Evolutionary conservation across 1,284 basidiomycete species (phyloP), one percentile per base, ranked within the genome.

Genomic region (Termitomyces sp.): DNA sequence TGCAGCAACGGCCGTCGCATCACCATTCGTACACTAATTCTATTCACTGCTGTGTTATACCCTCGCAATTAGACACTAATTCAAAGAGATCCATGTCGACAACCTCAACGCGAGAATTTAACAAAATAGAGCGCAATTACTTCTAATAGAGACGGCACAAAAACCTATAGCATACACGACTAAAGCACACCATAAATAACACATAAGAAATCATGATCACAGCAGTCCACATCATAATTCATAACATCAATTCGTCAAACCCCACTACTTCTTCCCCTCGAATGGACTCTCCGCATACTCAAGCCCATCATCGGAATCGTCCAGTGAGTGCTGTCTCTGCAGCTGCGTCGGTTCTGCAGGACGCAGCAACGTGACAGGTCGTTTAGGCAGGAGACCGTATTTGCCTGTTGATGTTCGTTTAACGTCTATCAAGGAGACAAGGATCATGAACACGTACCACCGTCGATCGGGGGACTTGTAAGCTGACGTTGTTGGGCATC

Each of bases 211-310:
- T 17, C 28, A 33, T 21, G 17, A 44, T n/a, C 42, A 33, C 8
- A 33, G 2, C 12, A 15, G 13, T 33, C 12, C 43, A 19, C 19
- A 21, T 21, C 38, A 39, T 7, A 17, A 19, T n/a, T 38, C n/a
- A 39, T 10, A 17, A 5, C 2, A 17, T 2, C 5, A n/a, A n/a
- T 6, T n/a, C 15, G 12, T 26, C 31, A 2, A 7, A 2, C 5
- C 30, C 52, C 60, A 65, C 55, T 68, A 66, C 61, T 67, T 65
- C 40, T 41, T 53, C 28, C 84, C 82, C 56, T 86, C 83, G 59
- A 86, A 86, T 42, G 84, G 84, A 63, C 81, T 85, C 76, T 86
- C 83, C 10, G 79, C 77, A 64, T 86, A 85, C 66, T 86, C 84
- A 48, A 85, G 64, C 34, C 77, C 80, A 53, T 84, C 80, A 38